phyloP scores from a whole-genome alignment of 2,329 filamentous ascomycete genomes.

The Macrophomina phaseolina region DNA sequence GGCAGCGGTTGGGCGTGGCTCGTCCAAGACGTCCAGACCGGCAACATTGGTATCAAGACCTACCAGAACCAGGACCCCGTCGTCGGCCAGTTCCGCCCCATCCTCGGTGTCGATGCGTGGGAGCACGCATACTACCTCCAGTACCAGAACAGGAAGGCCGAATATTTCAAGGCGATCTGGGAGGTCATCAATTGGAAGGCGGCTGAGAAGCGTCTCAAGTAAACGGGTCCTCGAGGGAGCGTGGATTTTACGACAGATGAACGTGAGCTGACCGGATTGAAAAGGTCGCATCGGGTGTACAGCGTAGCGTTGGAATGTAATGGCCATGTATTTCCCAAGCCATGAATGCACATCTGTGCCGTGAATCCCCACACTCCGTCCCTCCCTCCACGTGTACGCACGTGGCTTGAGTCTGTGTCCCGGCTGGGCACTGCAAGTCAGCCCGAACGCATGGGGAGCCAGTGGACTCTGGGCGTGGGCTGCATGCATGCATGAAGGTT shows the following conservation, averaged over 20 bases:
- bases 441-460: constrained; percentile 3
- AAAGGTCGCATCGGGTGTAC: neutral
- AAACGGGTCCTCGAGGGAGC: constrained; percentile 34
- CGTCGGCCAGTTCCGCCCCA: constrained; percentile 78
- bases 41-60: constrained; percentile 68
- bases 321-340: neutral
- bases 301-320: constrained; percentile 11
- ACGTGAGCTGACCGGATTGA: neutral
- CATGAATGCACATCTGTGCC: neutral
- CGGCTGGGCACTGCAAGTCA: neutral
- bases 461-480: neutral
- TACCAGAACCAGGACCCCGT: constrained; percentile 90
- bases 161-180: constrained; percentile 94
- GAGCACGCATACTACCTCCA: constrained; percentile 96
- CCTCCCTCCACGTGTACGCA: neutral
- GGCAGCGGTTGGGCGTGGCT: constrained; percentile 70
- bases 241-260: neutral
- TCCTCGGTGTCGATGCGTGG: constrained; percentile 93
- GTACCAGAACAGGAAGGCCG: constrained; percentile 96
- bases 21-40: constrained; percentile 67
- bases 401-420: neutral
- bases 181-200: constrained; percentile 96
- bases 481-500: neutral
- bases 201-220: constrained; percentile 76
- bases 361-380: neutral